Evolutionary conservation across 805 yeast genomes (phyloP).

Genomic region (Zygoascus tannicola): DNA sequence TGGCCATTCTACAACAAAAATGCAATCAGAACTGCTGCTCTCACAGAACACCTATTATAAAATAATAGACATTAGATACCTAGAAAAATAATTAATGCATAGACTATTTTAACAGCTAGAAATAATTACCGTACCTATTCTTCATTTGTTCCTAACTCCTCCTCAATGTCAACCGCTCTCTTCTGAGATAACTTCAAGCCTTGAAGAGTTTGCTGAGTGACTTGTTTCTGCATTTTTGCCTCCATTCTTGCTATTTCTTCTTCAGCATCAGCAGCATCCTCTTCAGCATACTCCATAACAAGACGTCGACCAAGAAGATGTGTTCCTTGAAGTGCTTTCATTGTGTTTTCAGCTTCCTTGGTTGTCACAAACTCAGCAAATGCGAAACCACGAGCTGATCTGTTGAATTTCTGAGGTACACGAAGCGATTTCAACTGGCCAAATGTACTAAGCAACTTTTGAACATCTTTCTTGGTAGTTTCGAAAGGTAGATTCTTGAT

Average conservation of each 20-base stretch:
- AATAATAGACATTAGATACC: no score
- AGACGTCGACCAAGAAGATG: slow-evolving; percentile 92
- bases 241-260: slow-evolving; percentile 89
- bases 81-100: no score
- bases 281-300: slow-evolving; percentile 86
- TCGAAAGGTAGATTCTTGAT: slow-evolving; percentile 97
- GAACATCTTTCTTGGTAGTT: slow-evolving; percentile 85
- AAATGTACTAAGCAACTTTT: slow-evolving; percentile 85
- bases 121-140: no score
- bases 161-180: slow-evolving; percentile 51
- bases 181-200: slow-evolving; percentile 59
- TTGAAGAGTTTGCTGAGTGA: slow-evolving; percentile 63
- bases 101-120: no score
- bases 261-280: slow-evolving; percentile 74
- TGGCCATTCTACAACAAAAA: no score
- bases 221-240: slow-evolving; percentile 71
- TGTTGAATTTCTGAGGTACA: slow-evolving; percentile 93
- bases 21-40: no score
- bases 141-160: slow-evolving; percentile 27
- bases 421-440: slow-evolving; percentile 92
- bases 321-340: slow-evolving; percentile 89
- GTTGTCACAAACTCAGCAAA: slow-evolving; percentile 84
- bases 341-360: slow-evolving; percentile 88
- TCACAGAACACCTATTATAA: no score
- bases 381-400: slow-evolving; percentile 93